Conservation (phyloP, 306 rosid species). For the Cucumis cinereus region DNA sequence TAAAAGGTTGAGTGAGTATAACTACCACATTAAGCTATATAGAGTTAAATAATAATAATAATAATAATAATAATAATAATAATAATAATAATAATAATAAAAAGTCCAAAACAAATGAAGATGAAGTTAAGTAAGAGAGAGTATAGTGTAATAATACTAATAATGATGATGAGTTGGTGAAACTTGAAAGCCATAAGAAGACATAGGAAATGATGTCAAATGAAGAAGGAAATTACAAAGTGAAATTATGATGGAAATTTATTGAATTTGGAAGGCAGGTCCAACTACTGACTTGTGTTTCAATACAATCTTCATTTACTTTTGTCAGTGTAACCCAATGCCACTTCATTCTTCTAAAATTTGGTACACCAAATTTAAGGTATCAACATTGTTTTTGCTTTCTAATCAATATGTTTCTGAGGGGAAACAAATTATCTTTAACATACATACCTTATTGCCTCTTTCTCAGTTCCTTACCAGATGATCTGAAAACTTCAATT, state of each 20-base stretch:
- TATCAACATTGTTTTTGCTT: neutral
- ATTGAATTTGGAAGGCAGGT: slow-evolving; percentile 3
- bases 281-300: slow-evolving; percentile 3
- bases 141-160: neutral
- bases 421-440: neutral
- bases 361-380: neutral
- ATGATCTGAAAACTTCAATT: neutral
- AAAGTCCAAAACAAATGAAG: neutral
- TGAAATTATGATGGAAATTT: slow-evolving; percentile 2
- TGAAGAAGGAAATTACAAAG: neutral
- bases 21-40: neutral
- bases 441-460: neutral
- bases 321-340: neutral
- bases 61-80: no score
- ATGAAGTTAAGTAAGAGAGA: neutral
- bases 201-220: neutral
- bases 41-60: no score
- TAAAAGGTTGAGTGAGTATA: neutral
- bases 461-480: neutral
- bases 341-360: slow-evolving; percentile 1
- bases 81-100: no score
- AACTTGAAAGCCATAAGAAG: neutral
- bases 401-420: neutral
- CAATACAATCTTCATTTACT: neutral
- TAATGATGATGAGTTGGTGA: neutral